A percentile compares a stretch with the other conserved stretches of the same genome.
phyloP scores from a whole-genome alignment of 768 basidiomycete species.

The Auricularia cornea region DNA sequence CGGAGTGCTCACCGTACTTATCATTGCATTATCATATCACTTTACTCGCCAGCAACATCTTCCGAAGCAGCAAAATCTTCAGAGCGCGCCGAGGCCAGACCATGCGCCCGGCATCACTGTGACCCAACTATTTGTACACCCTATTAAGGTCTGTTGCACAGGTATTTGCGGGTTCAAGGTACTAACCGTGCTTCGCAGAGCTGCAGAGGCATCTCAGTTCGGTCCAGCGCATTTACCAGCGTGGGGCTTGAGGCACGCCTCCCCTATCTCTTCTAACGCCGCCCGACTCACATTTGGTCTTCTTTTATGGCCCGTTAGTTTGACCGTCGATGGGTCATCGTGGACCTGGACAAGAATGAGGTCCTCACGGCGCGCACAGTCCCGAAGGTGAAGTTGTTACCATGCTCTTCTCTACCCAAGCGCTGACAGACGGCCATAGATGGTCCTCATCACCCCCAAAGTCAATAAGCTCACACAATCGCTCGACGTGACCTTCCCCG shows the following conservation, averaged over 20 bases:
- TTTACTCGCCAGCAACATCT: neutral
- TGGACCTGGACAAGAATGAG: slow-evolving; percentile 2
- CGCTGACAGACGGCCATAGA: slow-evolving; percentile 28
- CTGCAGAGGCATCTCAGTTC: slow-evolving; percentile 58
- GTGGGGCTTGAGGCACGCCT: slow-evolving; percentile 57
- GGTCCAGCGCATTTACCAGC: slow-evolving; percentile 44
- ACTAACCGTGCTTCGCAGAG: slow-evolving; percentile 37
- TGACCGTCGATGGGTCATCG: too few species aligned
- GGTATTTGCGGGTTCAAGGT: neutral
- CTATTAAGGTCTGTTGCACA: slow-evolving; percentile 49
- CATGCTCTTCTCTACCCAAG: neutral
- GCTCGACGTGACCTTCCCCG: slow-evolving; percentile 53
- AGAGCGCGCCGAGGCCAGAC: neutral
- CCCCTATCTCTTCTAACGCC: too few species aligned
- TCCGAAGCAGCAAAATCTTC: neutral
- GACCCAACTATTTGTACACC: slow-evolving; percentile 32
- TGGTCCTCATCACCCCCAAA: slow-evolving; percentile 56
- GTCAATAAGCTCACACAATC: slow-evolving; percentile 43
- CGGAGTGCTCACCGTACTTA: too few species aligned
- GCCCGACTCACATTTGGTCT: too few species aligned
- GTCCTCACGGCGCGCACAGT: slow-evolving; percentile 64
- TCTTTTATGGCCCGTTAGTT: neutral
- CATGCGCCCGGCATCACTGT: slow-evolving; percentile 2
- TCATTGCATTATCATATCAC: neutral
- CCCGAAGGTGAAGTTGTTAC: slow-evolving; percentile 36